Percentiles rank a stretch among this genome's conserved stretches.
Conservation (phyloP, 768 basidiomycete genomes). For the Collybia sp. region DNA sequence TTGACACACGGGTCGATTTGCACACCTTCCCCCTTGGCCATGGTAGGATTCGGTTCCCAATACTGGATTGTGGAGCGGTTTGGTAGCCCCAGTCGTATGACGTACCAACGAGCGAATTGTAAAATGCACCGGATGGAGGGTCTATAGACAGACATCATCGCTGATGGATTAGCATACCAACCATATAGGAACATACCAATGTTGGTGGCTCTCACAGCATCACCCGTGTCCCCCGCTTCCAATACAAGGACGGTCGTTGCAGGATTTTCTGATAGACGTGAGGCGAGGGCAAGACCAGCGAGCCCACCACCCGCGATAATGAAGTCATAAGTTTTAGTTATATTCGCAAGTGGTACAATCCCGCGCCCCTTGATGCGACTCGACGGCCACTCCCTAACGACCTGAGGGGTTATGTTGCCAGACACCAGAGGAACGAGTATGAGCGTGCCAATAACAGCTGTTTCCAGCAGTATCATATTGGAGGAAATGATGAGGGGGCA, state of each 20-base stretch:
- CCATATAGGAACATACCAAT: conserved; percentile 20
- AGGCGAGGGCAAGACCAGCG: conserved; percentile 26
- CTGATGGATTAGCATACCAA: conserved; percentile 22
- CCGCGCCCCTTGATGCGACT: no score
- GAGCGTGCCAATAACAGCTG: no score
- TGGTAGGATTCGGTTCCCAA: conserved; percentile 34
- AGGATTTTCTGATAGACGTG: conserved; percentile 24
- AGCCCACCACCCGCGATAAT: conserved; percentile 26
- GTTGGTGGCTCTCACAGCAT: no score
- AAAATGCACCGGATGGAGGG: conserved; percentile 24
- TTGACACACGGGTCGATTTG: conserved; percentile 38
- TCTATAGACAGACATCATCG: conserved; percentile 19
- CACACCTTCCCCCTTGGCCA: conserved; percentile 48
- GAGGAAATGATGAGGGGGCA: no score
- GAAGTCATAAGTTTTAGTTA: conserved; percentile 10
- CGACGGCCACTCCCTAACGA: no score
- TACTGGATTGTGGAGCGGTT: conserved; percentile 35
- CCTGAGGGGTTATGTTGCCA: no score
- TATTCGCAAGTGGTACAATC: no score
- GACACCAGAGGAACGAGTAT: no score
- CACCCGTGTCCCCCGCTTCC: conserved; percentile 27
- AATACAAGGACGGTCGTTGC: conserved; percentile 23
- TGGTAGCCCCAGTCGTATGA: conserved; percentile 17
- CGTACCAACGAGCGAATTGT: conserved; percentile 19
- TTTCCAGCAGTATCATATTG: no score